These are phyloP conservation scores for Euphorbia pulcherrima DNA, from an alignment of 345 rosid genomes.

Conservation along the genomic window DNA sequence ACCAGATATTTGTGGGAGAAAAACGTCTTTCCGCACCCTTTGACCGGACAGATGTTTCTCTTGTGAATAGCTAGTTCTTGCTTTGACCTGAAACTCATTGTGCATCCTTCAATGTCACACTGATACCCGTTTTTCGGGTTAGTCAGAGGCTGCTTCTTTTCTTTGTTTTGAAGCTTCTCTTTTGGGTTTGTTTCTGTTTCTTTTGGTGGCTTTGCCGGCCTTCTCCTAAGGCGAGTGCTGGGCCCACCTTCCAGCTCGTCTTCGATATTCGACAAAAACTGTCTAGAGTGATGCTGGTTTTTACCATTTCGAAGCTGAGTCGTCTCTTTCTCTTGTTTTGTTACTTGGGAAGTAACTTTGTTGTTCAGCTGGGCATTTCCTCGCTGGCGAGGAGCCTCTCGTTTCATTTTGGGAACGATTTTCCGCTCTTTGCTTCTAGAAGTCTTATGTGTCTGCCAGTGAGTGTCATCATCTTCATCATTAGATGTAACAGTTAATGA, in stretches of 20 bases:
- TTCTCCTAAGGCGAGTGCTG: constrained; percentile 68
- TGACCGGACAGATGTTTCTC: constrained; percentile 79
- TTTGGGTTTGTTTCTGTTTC: constrained; percentile 31
- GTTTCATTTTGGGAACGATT: constrained; percentile 29
- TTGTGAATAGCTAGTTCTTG: constrained; percentile 70
- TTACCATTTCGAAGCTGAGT: constrained; percentile 28
- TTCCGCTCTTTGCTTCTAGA: constrained; percentile 22
- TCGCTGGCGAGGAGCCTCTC: constrained; percentile 26
- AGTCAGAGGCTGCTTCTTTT: constrained; percentile 42
- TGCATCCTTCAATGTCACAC: constrained; percentile 92
- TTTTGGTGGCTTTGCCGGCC: constrained; percentile 46
- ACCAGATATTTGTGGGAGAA: constrained; percentile 94
- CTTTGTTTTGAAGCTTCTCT: constrained; percentile 43
- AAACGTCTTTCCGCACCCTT: constrained; percentile 90
- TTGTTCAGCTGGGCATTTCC: constrained; percentile 2
- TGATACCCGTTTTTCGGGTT: constrained; percentile 38
- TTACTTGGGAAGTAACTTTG: constrained; percentile 11
- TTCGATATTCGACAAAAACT: constrained; percentile 25
- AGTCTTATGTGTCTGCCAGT: constrained; percentile 33
- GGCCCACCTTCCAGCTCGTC: constrained; percentile 62
- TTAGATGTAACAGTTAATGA: constrained; percentile 29
- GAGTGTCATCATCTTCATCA: constrained; percentile 33
- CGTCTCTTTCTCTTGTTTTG: constrained; percentile 30
- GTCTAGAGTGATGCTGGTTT: constrained; percentile 26
- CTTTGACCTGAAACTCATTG: constrained; percentile 67